phyloP scores from a whole-genome alignment of 805 yeast species.

The Schwanniomyces yamadae region DNA sequence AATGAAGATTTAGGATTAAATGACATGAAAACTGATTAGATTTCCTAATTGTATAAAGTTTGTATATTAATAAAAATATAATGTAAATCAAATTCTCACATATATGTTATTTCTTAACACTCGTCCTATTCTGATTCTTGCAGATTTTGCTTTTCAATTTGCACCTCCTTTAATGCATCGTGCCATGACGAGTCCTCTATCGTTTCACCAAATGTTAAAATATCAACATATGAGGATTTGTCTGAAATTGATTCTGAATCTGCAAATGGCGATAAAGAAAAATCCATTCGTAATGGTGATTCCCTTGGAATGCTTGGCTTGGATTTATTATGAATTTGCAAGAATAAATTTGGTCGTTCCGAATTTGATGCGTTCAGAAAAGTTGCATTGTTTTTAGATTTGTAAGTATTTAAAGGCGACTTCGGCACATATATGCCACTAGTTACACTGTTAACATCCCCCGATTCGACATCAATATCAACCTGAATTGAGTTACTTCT shows the following conservation, averaged over 20 bases:
- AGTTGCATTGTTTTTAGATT: slow-evolving; percentile 13
- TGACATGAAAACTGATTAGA: slow-evolving; percentile 43
- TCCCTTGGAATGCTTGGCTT: not conserved
- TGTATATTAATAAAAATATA: too few relatives aligned
- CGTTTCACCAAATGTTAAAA: slow-evolving; percentile 23
- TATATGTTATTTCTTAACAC: too few relatives aligned
- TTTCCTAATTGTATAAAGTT: slow-evolving; percentile 1
- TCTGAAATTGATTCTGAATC: slow-evolving; percentile 5
- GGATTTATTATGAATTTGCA: slow-evolving; percentile 15
- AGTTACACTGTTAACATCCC: slow-evolving; percentile 8
- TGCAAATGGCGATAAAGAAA: slow-evolving; percentile 13
- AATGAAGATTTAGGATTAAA: slow-evolving; percentile 88
- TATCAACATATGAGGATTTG: slow-evolving; percentile 17
- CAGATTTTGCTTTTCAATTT: slow-evolving; percentile 10
- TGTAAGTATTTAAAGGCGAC: slow-evolving; percentile 26
- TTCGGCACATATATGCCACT: slow-evolving; percentile 30
- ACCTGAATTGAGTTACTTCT: not conserved
- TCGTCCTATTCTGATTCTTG: too few relatives aligned
- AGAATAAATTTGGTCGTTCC: slow-evolving; percentile 15
- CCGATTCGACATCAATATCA: not conserved
- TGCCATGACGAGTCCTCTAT: slow-evolving; percentile 27
- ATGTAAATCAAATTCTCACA: too few relatives aligned
- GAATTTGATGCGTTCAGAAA: too few relatives aligned
- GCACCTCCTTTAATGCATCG: slow-evolving; percentile 22
- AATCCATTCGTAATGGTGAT: slow-evolving; percentile 9